A percentile compares a stretch with the other conserved stretches of the same genome.
Conservation (phyloP, 2,329 filamentous ascomycete genomes). For the Whalleya microplaca region DNA sequence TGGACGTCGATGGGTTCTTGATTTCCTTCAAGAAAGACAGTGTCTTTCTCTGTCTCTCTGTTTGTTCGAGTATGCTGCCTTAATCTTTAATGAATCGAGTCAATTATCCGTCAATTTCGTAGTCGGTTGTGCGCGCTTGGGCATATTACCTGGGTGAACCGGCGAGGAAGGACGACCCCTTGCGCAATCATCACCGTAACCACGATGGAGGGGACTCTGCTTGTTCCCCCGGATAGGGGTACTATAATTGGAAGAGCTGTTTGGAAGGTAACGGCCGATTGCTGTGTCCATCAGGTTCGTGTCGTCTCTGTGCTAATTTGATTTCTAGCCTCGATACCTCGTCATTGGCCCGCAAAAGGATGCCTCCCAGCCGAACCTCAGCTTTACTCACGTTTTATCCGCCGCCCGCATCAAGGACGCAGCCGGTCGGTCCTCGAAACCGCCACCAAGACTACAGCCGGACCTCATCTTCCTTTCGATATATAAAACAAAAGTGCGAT, state of each 20-base stretch:
- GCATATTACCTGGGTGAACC: slow-evolving; percentile 11
- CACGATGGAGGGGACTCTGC: slow-evolving; percentile 54
- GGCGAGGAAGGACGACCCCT: slow-evolving; percentile 12
- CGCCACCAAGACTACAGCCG: slow-evolving; percentile 37
- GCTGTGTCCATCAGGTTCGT: slow-evolving; percentile 7
- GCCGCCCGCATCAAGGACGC: slow-evolving; percentile 44
- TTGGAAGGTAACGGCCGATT: slow-evolving; percentile 52
- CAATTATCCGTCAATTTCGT: slow-evolving; percentile 19
- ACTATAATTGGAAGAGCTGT: slow-evolving; percentile 54
- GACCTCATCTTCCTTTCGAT: slow-evolving; percentile 56
- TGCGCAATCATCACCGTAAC: slow-evolving; percentile 22
- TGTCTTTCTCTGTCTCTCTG: slow-evolving; percentile 17
- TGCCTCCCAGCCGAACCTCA: slow-evolving; percentile 39
- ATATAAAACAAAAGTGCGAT: slow-evolving; percentile 59
- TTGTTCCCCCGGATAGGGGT: slow-evolving; percentile 55
- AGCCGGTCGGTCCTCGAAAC: slow-evolving; percentile 42
- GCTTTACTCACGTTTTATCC: slow-evolving; percentile 45
- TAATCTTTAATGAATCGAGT: slow-evolving; percentile 26
- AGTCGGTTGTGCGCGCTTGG: slow-evolving; percentile 25
- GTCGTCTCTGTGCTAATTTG: slow-evolving; percentile 22
- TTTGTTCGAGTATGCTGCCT: slow-evolving; percentile 24
- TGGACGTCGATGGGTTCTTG: slow-evolving; percentile 4
- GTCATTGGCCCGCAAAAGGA: slow-evolving; percentile 53
- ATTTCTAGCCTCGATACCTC: slow-evolving; percentile 60
- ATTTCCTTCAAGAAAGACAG: slow-evolving; percentile 17